phyloP scores from a whole-genome alignment of 1,284 basidiomycete species.

The Tilletia walkeri region DNA sequence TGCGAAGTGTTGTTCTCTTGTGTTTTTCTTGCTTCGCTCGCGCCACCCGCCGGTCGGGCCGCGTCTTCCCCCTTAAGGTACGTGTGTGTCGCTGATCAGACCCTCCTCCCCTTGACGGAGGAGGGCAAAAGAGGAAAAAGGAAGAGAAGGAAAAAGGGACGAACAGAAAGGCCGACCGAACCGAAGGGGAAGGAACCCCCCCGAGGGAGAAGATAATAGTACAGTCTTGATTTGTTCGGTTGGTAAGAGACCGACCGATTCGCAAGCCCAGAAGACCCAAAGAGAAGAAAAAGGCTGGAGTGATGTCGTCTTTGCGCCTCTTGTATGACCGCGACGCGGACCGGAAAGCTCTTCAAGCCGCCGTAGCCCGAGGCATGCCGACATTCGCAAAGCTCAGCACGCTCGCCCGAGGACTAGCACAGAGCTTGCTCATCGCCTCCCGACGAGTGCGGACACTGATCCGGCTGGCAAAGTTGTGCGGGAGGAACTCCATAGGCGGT shows the following conservation, averaged over 20 bases:
- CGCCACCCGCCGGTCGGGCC: too few species aligned
- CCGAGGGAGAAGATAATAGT: constrained; percentile 8
- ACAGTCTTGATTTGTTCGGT: constrained; percentile 1
- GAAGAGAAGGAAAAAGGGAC: background rate
- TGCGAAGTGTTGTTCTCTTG: too few species aligned
- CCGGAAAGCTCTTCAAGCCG: background rate
- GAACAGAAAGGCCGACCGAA: constrained; percentile 1
- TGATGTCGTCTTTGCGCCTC: too few species aligned
- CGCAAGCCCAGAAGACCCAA: too few species aligned
- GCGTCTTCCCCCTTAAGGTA: too few species aligned
- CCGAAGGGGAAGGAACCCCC: background rate
- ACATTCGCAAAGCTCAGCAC: constrained; percentile 30
- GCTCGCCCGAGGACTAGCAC: constrained; percentile 40
- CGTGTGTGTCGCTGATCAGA: too few species aligned
- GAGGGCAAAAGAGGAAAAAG: background rate
- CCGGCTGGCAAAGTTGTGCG: constrained; percentile 46
- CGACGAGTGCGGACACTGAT: constrained; percentile 41
- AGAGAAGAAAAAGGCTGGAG: too few species aligned
- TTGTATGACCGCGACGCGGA: too few species aligned
- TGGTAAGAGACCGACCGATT: too few species aligned
- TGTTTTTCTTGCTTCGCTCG: too few species aligned
- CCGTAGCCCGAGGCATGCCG: constrained; percentile 4
- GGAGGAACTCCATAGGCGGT: constrained; percentile 45
- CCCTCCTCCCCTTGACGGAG: background rate
- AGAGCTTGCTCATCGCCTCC: constrained; percentile 49